Percentiles rank a stretch among this genome's conserved stretches.
Evolutionary conservation across 805 yeast species (phyloP).

Genomic region (Candida vaughaniae): DNA sequence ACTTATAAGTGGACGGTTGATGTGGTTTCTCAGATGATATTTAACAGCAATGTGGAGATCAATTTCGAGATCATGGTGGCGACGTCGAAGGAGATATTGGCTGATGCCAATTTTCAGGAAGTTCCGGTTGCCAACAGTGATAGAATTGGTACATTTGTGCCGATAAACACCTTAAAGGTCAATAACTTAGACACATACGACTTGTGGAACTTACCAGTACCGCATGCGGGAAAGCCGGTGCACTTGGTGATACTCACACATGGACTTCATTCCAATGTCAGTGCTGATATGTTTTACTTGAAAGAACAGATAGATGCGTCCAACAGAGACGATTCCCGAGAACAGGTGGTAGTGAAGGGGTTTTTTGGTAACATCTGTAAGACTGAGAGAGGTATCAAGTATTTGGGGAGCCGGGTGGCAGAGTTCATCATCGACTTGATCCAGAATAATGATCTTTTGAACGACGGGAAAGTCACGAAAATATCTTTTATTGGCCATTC

Average conservation of each 20-base stretch:
- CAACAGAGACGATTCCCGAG: slow-evolving; percentile 34
- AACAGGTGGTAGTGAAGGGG: slow-evolving; percentile 79
- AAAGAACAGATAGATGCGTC: slow-evolving; percentile 69
- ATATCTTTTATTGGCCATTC: slow-evolving; percentile 93
- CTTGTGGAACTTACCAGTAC: slow-evolving; percentile 71
- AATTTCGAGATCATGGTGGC: slow-evolving; percentile 63
- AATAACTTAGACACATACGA: slow-evolving; percentile 59
- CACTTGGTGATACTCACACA: slow-evolving; percentile 88
- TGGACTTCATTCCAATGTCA: slow-evolving; percentile 86
- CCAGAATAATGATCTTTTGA: slow-evolving; percentile 38
- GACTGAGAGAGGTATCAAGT: slow-evolving; percentile 86
- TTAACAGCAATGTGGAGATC: slow-evolving; percentile 66
- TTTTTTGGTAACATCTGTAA: slow-evolving; percentile 80
- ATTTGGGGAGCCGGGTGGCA: slow-evolving; percentile 78
- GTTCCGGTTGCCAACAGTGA: slow-evolving; percentile 21
- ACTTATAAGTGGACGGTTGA: slow-evolving; percentile 77
- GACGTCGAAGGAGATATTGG: slow-evolving; percentile 37
- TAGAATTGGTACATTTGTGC: slow-evolving; percentile 27
- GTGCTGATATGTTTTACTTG: slow-evolving; percentile 86
- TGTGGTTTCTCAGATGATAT: slow-evolving; percentile 74
- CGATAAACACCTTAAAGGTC: slow-evolving; percentile 40
- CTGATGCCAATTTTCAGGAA: slow-evolving; percentile 26
- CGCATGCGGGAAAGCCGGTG: slow-evolving; percentile 50
- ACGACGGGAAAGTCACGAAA: slow-evolving; percentile 44
- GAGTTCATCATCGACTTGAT: slow-evolving; percentile 62